A percentile compares a stretch with the other conserved stretches of the same genome.
These are phyloP conservation scores for Fusarium redolens DNA, from an alignment of 2,329 filamentous ascomycete species.

Conservation along the genomic window DNA sequence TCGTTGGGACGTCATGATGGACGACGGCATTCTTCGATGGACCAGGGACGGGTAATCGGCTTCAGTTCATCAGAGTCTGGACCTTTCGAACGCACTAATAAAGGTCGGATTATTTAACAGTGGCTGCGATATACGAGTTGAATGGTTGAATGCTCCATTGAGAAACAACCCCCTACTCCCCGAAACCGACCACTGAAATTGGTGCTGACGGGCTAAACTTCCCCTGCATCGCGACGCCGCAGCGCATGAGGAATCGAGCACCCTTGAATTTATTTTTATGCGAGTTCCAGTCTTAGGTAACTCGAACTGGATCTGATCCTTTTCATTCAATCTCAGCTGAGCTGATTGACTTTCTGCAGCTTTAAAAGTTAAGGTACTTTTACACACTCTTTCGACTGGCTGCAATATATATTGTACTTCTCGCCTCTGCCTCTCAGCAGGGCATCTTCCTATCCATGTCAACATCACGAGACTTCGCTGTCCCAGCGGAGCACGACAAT, in stretches of 20 bases:
- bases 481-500: constrained; percentile 17
- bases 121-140: constrained; percentile 3
- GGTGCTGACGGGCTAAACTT: constrained; percentile 30
- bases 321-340: constrained; percentile 2
- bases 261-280: constrained; percentile 23
- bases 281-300: constrained; percentile 7
- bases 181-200: constrained; percentile 22
- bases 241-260: neutral
- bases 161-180: constrained; percentile 11
- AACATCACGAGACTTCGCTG: constrained; percentile 26
- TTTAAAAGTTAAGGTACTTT: neutral
- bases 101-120: neutral
- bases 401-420: neutral
- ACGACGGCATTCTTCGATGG: neutral
- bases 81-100: neutral
- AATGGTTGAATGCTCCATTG: neutral
- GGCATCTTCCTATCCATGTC: neutral
- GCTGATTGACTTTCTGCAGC: neutral
- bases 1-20: constrained; percentile 7
- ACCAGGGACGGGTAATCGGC: constrained; percentile 33
- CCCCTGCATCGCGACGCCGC: constrained; percentile 29
- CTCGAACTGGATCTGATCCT: neutral
- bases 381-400: neutral
- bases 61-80: constrained; percentile 2
- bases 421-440: neutral